phyloP scores from a whole-genome alignment of 805 yeast species.

The Candida maltosa region DNA sequence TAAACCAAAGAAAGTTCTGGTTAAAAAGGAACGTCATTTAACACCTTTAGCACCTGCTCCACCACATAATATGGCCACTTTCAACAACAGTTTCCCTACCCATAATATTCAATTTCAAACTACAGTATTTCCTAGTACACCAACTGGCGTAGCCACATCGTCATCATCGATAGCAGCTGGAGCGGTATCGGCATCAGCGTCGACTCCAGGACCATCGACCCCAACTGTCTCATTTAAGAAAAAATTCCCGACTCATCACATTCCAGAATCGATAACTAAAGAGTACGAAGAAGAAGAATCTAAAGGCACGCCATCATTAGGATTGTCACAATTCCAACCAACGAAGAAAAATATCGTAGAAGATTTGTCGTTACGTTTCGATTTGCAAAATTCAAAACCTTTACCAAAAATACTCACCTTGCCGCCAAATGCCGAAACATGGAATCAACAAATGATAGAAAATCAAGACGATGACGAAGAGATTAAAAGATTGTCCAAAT shows the following conservation, averaged over 20 bases:
- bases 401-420: conserved; percentile 14
- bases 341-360: conserved; percentile 27
- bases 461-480: conserved; percentile 9
- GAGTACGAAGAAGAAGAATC: conserved; percentile 13
- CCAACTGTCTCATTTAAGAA: conserved; percentile 8
- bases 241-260: conserved; percentile 29
- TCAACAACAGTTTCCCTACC: too few species aligned
- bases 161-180: background rate
- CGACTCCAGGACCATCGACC: too few species aligned
- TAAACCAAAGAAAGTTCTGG: conserved; percentile 1
- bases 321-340: conserved; percentile 18
- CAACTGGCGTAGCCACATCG: background rate
- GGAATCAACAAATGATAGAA: conserved; percentile 15
- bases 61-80: background rate
- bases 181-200: conserved; percentile 2
- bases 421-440: conserved; percentile 23
- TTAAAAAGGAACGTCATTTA: background rate
- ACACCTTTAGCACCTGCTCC: background rate
- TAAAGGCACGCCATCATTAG: conserved; percentile 3
- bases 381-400: conserved; percentile 29
- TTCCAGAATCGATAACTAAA: conserved; percentile 20
- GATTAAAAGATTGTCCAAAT: conserved; percentile 9
- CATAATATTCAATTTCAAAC: too few species aligned
- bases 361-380: conserved; percentile 27
- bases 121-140: background rate